phyloP scores from a whole-genome alignment of 768 basidiomycete genomes.

The Termitomyces sp. region DNA sequence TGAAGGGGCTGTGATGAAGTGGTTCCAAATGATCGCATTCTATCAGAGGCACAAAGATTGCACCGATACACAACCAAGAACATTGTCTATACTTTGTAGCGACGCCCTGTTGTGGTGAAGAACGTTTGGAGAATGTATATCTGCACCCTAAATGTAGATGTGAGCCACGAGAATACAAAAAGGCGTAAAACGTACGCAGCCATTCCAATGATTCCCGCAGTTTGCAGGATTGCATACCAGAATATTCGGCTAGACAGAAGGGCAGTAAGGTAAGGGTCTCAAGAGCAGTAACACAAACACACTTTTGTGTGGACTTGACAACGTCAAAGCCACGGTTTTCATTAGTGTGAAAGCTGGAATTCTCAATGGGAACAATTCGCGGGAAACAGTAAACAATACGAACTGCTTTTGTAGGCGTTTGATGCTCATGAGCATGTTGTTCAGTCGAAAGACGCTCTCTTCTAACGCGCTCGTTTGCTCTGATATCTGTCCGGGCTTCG shows the following conservation, averaged over 20 bases:
- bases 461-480: constrained; percentile 93
- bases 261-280: not conserved
- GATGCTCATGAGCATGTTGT: constrained; percentile 80
- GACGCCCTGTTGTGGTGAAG: constrained; percentile 90
- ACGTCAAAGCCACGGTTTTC: constrained; percentile 93
- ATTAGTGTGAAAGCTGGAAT: constrained; percentile 80
- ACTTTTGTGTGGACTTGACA: constrained; percentile 89
- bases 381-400: constrained; percentile 22
- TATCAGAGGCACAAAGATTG: constrained; percentile 1
- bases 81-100: constrained; percentile 72
- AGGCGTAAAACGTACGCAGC: constrained; percentile 58
- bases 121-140: constrained; percentile 93
- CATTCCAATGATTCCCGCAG: constrained; percentile 74
- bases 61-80: not conserved
- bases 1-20: too few relatives aligned
- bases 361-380: constrained; percentile 1
- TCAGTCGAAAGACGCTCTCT: constrained; percentile 92
- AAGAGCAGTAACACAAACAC: constrained; percentile 8
- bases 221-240: constrained; percentile 89
- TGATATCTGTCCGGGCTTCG: constrained; percentile 79
- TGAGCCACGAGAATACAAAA: not conserved
- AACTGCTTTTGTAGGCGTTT: constrained; percentile 93
- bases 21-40: not conserved
- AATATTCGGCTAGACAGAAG: constrained; percentile 65
- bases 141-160: constrained; percentile 54